These are phyloP conservation scores for Podospora sp. DNA, from an alignment of 495 filamentous ascomycete species.

Conservation along the genomic window DNA sequence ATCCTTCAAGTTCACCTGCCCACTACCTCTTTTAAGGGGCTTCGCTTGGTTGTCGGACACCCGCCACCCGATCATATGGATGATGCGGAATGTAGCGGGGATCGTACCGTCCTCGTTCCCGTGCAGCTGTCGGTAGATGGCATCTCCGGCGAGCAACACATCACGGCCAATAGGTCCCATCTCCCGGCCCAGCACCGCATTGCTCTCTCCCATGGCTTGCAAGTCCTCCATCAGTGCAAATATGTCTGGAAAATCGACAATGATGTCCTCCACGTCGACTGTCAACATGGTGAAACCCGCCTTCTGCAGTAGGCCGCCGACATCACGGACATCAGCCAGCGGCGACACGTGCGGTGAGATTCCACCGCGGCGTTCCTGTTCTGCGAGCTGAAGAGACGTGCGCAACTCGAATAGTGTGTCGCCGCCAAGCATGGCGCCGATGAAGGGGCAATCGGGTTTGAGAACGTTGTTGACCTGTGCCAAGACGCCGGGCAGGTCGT, in stretches of 20 bases:
- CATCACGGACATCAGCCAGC: conserved; percentile 87
- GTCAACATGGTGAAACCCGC: conserved; percentile 96
- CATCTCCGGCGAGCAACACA: conserved; percentile 84
- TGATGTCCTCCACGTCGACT: conserved; percentile 95
- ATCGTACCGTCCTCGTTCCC: conserved; percentile 67
- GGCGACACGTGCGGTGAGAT: conserved; percentile 86
- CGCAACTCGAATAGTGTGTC: conserved; percentile 94
- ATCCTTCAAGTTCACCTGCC: conserved; percentile 80
- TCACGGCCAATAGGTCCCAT: conserved; percentile 74
- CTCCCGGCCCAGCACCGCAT: conserved; percentile 80
- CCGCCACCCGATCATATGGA: conserved; percentile 99
- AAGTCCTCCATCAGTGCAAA: conserved; percentile 92
- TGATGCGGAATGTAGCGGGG: conserved; percentile 89
- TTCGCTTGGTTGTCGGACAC: conserved; percentile 74
- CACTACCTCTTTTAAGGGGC: conserved; percentile 81
- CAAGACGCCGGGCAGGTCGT: conserved; percentile 85
- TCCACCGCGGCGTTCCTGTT: conserved; percentile 83
- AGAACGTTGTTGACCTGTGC: conserved; percentile 78
- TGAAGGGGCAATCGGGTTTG: conserved; percentile 88
- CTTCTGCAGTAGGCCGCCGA: conserved; percentile 81
- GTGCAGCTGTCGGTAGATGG: conserved; percentile 85
- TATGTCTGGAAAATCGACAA: conserved; percentile 91
- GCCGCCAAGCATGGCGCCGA: conserved; percentile 94
- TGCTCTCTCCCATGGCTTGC: conserved; percentile 92
- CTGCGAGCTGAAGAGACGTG: conserved; percentile 89